A percentile compares a stretch with the other conserved stretches of the same genome.
Conservation (phyloP, 148 eudicot species). For the Suaeda aralocaspica region DNA sequence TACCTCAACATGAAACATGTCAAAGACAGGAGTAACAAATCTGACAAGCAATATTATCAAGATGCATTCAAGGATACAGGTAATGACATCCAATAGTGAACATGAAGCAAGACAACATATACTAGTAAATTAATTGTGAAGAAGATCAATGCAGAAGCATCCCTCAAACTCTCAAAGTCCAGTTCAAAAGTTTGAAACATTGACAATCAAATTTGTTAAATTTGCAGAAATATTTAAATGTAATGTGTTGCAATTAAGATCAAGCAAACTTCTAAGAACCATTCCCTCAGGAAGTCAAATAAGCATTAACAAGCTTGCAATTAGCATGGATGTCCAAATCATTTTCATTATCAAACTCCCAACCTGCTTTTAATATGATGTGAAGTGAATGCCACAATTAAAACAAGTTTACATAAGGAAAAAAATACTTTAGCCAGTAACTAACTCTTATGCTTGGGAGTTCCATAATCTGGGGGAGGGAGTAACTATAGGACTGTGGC, state of each 20-base stretch:
- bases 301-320: constrained; percentile 73
- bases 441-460: not conserved
- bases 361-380: constrained; percentile 53
- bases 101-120: not conserved
- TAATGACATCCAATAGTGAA: not conserved
- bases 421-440: not conserved
- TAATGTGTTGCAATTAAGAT: no score
- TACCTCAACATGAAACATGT: not conserved
- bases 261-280: no score
- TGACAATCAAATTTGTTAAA: not conserved
- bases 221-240: no score
- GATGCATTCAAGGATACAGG: not conserved
- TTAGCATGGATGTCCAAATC: constrained; percentile 59
- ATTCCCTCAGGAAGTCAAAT: constrained; percentile 38
- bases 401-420: not conserved
- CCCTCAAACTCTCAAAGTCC: not conserved
- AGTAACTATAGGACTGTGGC: not conserved
- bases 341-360: constrained; percentile 64
- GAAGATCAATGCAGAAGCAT: not conserved
- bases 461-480: not conserved
- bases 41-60: constrained; percentile 4
- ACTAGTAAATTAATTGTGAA: not conserved
- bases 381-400: constrained; percentile 80
- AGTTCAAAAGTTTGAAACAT: not conserved
- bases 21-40: not conserved